Evolutionary conservation across 208 protist genomes (phyloP), one percentile per base, ranked within the genome.

Genomic region (Trypanosoma platydactyli): DNA sequence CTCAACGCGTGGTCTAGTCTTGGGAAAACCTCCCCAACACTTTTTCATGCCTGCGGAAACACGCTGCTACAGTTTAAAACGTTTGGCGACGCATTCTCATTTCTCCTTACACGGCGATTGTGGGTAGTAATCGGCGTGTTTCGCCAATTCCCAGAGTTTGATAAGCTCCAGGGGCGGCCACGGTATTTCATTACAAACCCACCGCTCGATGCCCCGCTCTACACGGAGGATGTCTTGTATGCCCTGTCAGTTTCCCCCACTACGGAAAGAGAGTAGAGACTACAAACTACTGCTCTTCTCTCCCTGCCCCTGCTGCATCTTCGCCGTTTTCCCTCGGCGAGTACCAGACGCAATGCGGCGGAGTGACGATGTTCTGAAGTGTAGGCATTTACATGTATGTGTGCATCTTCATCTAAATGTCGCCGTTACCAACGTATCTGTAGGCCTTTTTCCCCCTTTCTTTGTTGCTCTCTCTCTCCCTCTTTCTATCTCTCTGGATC

Each of bases 181-280:
- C 84, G 90, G 12, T 95, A 89, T 71, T 95, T 95, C 52, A 74
- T 95, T 51, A 92, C 87, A 3, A 95, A 95, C 65, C 90, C 90
- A 27, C 80, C 86, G 0, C 62, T 88, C 40, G 70, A 67, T 46
- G 88, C 83, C 73, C 85, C 83, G 22, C 73, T 95, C 13, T 67
- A 85, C 5, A 64, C 79, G 35, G 87, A 95, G 22, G 90, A 95
- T 64, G 88, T 95, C 53, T 83, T 95, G 13, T 95, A 95, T 71
- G 90, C 83, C 55, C 54, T 95, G 16, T 49, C 58, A 5, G 58
- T 24, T 6, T 35, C 42, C 3, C 18, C 44, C 18, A 25, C n/a
- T 25, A 2, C 24, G 4, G 7, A 35, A 20, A 55, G 55, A 12
- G 16, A 24, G 20, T 5, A 6, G 15, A 38, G 9, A 38, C 5